Conservation (phyloP, 352 stramenopile species). For the Nothophytophthora sp. region DNA sequence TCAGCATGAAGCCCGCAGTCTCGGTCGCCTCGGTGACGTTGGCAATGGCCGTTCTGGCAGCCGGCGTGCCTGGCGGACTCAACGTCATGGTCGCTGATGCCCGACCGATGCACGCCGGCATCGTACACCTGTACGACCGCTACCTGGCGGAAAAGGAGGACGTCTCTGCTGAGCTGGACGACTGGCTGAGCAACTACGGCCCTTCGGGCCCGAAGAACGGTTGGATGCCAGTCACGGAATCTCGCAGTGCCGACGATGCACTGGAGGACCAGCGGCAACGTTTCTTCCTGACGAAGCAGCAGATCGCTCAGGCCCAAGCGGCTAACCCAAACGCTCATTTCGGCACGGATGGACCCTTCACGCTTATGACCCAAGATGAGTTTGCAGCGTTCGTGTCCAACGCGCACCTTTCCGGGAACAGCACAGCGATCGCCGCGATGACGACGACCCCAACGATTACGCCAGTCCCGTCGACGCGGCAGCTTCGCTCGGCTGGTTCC, state of each 20-base stretch:
- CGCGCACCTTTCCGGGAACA: constrained; percentile 20
- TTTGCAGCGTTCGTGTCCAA: constrained; percentile 48
- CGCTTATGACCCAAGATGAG: constrained; percentile 54
- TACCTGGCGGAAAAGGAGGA: constrained; percentile 55
- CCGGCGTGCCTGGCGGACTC: constrained; percentile 18
- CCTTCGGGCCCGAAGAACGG: constrained; percentile 25
- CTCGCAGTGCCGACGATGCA: constrained; percentile 33
- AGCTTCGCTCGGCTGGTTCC: no score
- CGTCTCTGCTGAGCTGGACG: constrained; percentile 36
- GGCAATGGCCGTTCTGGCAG: constrained; percentile 13
- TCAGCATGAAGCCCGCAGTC: constrained; percentile 26
- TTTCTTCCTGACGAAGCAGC: constrained; percentile 49
- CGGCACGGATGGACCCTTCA: constrained; percentile 45
- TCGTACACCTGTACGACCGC: constrained; percentile 49
- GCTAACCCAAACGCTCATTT: constrained; percentile 47
- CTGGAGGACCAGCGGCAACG: constrained; percentile 41
- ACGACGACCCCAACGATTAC: constrained; percentile 21
- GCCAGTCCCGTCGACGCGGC: no score
- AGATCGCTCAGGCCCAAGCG: constrained; percentile 30
- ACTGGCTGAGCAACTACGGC: constrained; percentile 47
- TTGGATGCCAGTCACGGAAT: constrained; percentile 37
- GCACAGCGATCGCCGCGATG: constrained; percentile 18
- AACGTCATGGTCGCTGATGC: constrained; percentile 17
- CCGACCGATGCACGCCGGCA: constrained; percentile 46
- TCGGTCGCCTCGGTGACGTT: constrained; percentile 20